Evolutionary conservation across 495 filamentous ascomycete species (phyloP).

Genomic region (Penicillium simplicissimum): DNA sequence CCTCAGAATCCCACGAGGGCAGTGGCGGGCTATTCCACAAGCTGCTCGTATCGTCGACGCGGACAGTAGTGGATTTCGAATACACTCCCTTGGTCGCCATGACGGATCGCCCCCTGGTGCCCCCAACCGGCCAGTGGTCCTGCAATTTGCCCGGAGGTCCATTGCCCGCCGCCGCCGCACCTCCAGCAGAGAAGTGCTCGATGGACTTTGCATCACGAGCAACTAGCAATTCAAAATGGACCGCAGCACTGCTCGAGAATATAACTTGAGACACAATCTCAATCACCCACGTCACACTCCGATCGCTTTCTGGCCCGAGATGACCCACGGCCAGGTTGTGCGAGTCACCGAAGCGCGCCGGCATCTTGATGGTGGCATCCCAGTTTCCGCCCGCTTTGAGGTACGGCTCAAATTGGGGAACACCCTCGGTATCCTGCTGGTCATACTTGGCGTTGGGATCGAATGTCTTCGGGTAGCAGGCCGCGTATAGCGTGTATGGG

Average conservation of each 20-base stretch:
- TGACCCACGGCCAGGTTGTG: conserved; percentile 24
- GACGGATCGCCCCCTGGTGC: conserved; percentile 48
- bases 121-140: conserved; percentile 58
- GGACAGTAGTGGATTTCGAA: conserved; percentile 71
- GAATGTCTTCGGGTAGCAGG: conserved; percentile 78
- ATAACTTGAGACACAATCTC: conserved; percentile 91
- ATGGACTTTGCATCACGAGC: conserved; percentile 82
- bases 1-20: conserved; percentile 58
- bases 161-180: conserved; percentile 41
- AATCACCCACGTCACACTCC: conserved; percentile 80
- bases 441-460: conserved; percentile 74
- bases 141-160: conserved; percentile 66
- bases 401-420: conserved; percentile 90
- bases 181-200: conserved; percentile 56
- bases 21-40: conserved; percentile 90
- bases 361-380: conserved; percentile 74
- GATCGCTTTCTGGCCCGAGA: conserved; percentile 25
- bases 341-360: conserved; percentile 50
- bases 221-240: conserved; percentile 87
- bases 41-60: conserved; percentile 81
- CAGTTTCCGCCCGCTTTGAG: conserved; percentile 90
- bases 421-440: conserved; percentile 58
- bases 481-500: conserved; percentile 85
- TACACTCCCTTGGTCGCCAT: conserved; percentile 71
- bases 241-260: conserved; percentile 82